A percentile compares a stretch with the other conserved stretches of the same genome.
These are phyloP conservation scores for Straminergon stramineum DNA, from an alignment of 225 moss, liverwort and hornwort genomes.

Conservation along the genomic window DNA sequence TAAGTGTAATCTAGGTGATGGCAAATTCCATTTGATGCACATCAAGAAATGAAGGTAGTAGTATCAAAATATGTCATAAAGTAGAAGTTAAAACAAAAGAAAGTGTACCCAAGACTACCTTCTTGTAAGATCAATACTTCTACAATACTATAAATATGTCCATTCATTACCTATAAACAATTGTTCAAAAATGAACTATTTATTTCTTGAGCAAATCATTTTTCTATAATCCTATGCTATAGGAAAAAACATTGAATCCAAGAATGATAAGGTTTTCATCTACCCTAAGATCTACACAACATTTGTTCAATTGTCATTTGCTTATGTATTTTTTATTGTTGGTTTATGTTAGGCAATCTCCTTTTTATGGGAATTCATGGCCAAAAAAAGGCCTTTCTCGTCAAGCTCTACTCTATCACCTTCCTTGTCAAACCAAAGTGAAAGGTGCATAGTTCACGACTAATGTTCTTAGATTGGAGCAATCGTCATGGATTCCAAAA, in stretches of 20 bases:
- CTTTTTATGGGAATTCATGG: neutral
- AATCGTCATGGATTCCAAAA: too few species aligned
- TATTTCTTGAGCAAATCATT: accelerated
- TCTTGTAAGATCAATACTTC: neutral
- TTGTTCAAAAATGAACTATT: accelerated
- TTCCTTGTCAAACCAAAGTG: neutral
- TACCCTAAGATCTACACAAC: neutral
- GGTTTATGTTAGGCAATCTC: accelerated
- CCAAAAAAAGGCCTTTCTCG: neutral
- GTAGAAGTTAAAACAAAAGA: neutral
- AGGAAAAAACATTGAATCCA: accelerated
- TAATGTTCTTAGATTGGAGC: too few species aligned
- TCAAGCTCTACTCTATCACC: accelerated
- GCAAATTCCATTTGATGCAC: neutral
- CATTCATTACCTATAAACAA: neutral
- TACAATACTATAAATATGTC: neutral
- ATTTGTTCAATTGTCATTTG: neutral
- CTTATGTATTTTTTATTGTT: neutral
- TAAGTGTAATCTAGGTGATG: neutral
- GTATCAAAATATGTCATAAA: neutral
- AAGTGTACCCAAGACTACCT: accelerated
- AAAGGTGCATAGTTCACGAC: too few species aligned
- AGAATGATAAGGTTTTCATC: neutral
- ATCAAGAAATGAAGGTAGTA: accelerated
- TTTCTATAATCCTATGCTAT: too few species aligned